These are phyloP conservation scores for Trichoderma gamsii DNA, from an alignment of 495 filamentous ascomycete genomes.

Conservation along the genomic window DNA sequence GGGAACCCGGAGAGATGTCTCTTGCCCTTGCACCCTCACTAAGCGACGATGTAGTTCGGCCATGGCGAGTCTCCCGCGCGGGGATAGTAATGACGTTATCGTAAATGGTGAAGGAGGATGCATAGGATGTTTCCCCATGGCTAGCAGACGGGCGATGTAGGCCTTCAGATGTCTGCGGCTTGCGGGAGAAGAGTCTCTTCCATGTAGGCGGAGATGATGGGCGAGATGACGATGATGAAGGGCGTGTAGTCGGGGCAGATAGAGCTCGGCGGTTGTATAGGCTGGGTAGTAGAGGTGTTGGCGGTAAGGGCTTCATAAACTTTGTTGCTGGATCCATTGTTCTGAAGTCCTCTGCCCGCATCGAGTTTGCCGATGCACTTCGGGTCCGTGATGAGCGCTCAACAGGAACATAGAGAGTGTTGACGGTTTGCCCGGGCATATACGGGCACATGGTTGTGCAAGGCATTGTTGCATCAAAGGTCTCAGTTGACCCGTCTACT, in stretches of 20 bases:
- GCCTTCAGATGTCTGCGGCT: conserved; percentile 17
- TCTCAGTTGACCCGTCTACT: conserved; percentile 67
- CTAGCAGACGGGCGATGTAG: not conserved
- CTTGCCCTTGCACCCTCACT: not conserved
- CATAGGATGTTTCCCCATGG: not conserved
- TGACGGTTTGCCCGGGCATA: conserved; percentile 78
- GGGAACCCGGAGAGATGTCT: conserved; percentile 40
- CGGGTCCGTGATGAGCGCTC: conserved; percentile 51
- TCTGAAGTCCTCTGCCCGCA: conserved; percentile 48
- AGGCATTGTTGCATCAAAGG: conserved; percentile 61
- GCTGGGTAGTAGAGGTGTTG: conserved; percentile 32
- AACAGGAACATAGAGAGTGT: conserved; percentile 72
- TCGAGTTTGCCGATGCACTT: conserved; percentile 46
- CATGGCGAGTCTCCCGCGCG: not conserved
- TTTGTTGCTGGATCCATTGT: conserved; percentile 76
- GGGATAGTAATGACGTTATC: conserved; percentile 2
- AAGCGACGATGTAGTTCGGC: not conserved
- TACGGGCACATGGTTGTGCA: conserved; percentile 77
- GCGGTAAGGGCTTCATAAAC: conserved; percentile 62
- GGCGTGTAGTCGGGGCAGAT: conserved; percentile 49
- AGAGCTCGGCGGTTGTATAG: conserved; percentile 34
- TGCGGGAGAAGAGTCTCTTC: conserved; percentile 39
- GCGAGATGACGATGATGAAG: conserved; percentile 41
- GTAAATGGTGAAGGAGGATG: not conserved
- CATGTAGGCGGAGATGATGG: conserved; percentile 44